Conservation (phyloP, 345 rosid species). For the Microcos paniculata region DNA sequence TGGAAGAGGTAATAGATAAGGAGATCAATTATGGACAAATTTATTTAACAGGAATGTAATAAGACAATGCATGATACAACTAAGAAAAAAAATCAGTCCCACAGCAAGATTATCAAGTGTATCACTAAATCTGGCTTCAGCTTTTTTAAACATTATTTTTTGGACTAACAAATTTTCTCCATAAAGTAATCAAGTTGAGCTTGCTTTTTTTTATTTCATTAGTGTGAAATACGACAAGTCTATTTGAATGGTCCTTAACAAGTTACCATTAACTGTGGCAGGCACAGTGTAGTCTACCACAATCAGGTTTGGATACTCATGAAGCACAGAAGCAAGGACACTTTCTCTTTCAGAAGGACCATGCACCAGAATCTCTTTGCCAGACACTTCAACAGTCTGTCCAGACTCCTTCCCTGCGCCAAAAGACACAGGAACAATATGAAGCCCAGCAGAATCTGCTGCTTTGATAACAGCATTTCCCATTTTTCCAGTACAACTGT, state of each 20-base stretch:
- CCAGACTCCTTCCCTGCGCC: conserved; percentile 72
- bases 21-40: not conserved
- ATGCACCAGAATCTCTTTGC: conserved; percentile 63
- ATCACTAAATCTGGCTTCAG: not conserved
- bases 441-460: conserved; percentile 81
- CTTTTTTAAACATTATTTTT: conserved; percentile 1
- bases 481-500: conserved; percentile 86
- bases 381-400: conserved; percentile 58
- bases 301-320: conserved; percentile 68
- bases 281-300: conserved; percentile 90
- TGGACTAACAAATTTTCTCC: not conserved
- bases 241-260: not conserved
- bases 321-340: conserved; percentile 55
- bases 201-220: not conserved
- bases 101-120: not conserved
- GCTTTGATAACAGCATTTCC: conserved; percentile 88
- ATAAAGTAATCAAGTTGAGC: not conserved
- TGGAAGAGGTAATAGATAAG: not conserved
- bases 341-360: conserved; percentile 74
- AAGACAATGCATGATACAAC: not conserved
- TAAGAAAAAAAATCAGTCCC: conserved; percentile 7
- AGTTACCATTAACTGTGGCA: conserved; percentile 77
- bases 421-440: conserved; percentile 71
- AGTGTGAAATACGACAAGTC: not conserved
- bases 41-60: not conserved